phyloP scores from a whole-genome alignment of 2,329 filamentous ascomycete genomes.

The Colletotrichum tanaceti region DNA sequence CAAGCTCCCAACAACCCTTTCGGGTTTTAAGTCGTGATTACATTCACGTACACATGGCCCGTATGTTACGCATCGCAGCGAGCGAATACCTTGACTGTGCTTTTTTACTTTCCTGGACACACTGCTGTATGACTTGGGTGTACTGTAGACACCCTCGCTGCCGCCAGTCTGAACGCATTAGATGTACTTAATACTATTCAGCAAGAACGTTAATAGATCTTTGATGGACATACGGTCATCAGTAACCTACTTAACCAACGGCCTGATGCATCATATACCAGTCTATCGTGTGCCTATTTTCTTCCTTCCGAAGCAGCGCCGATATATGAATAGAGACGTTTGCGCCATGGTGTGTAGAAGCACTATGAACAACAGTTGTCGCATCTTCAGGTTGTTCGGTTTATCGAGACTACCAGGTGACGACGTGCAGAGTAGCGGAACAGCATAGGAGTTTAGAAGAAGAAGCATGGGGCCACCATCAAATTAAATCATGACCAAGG shows the following conservation, averaged over 20 bases:
- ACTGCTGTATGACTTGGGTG: conserved; percentile 31
- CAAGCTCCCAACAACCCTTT: conserved; percentile 66
- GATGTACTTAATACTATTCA: conserved; percentile 36
- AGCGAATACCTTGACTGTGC: conserved; percentile 21
- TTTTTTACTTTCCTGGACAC: conserved; percentile 30
- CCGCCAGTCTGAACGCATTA: conserved; percentile 28
- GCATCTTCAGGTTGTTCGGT: neutral
- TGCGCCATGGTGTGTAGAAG: too few relatives aligned
- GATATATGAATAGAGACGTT: too few relatives aligned
- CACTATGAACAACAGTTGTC: too few relatives aligned
- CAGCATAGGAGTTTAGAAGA: neutral
- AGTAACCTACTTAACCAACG: neutral
- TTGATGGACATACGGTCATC: neutral
- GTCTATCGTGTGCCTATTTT: neutral
- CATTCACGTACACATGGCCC: conserved; percentile 5
- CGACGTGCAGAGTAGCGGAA: neutral
- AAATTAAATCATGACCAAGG: neutral
- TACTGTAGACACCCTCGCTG: conserved; percentile 13
- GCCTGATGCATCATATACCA: neutral
- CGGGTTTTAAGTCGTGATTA: conserved; percentile 56
- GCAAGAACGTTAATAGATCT: neutral
- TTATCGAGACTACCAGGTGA: neutral
- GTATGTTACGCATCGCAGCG: conserved; percentile 6
- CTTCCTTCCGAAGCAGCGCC: too few relatives aligned
- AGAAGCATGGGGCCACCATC: neutral